Evolutionary conservation across 2,329 filamentous ascomycete genomes (phyloP).

Genomic region (Cladobotryum protrusum): DNA sequence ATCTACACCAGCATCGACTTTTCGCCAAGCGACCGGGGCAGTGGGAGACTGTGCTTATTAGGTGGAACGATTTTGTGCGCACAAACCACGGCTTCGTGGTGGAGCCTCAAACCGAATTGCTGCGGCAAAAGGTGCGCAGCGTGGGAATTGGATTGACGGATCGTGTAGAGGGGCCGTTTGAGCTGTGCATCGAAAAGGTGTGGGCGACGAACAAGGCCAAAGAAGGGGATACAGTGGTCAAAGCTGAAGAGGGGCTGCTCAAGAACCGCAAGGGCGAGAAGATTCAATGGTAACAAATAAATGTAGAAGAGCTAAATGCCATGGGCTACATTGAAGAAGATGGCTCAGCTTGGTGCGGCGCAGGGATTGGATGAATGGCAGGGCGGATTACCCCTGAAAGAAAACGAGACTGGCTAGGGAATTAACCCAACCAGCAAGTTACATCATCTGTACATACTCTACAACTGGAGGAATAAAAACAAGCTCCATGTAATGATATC

Average conservation of each 20-base stretch:
- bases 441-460: background rate
- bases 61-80: conserved; percentile 87
- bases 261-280: conserved; percentile 33
- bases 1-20: conserved; percentile 89
- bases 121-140: conserved; percentile 77
- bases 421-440: background rate
- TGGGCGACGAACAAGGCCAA: conserved; percentile 73
- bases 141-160: conserved; percentile 88
- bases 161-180: conserved; percentile 79
- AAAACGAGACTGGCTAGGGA: background rate
- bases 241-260: conserved; percentile 22
- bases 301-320: background rate
- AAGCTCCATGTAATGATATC: background rate
- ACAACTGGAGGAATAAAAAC: background rate
- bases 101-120: conserved; percentile 85
- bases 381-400: background rate
- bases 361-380: too few species aligned
- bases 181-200: conserved; percentile 75
- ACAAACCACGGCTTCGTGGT: conserved; percentile 90
- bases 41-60: conserved; percentile 94
- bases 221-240: conserved; percentile 18
- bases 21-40: conserved; percentile 72
- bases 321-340: too few species aligned
- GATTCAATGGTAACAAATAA: conserved; percentile 31
- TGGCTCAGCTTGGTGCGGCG: too few species aligned